These are phyloP conservation scores for Penstemon davidsonii DNA, from an alignment of 257 asterid genomes.

Conservation along the genomic window DNA sequence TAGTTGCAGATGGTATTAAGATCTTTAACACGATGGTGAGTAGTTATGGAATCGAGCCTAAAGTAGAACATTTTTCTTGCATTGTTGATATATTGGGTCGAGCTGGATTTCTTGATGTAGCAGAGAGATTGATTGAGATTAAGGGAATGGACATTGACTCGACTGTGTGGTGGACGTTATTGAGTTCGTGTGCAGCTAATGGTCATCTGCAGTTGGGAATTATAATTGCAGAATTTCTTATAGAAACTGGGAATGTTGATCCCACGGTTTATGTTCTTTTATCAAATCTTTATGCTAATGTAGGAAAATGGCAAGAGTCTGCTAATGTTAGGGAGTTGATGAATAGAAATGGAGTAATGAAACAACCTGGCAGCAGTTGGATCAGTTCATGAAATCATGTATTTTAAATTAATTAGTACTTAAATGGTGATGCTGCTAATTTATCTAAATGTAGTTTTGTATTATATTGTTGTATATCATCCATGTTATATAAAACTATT, in stretches of 20 bases:
- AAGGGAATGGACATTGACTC: slow-evolving; percentile 47
- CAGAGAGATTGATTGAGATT: slow-evolving; percentile 50
- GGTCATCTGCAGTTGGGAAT: slow-evolving; percentile 64
- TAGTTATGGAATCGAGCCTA: slow-evolving; percentile 50
- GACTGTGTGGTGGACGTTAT: slow-evolving; percentile 73
- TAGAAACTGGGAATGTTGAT: slow-evolving; percentile 56
- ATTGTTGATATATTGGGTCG: slow-evolving; percentile 70
- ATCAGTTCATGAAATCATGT: slow-evolving; percentile 13
- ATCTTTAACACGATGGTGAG: slow-evolving; percentile 61
- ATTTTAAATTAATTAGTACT: too few species aligned
- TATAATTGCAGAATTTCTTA: slow-evolving; percentile 53
- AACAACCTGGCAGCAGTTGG: slow-evolving; percentile 84
- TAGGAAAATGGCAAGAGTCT: slow-evolving; percentile 80
- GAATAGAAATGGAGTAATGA: slow-evolving; percentile 51
- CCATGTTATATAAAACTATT: too few species aligned
- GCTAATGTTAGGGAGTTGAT: slow-evolving; percentile 68
- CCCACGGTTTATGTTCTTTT: slow-evolving; percentile 62
- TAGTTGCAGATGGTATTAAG: slow-evolving; percentile 56
- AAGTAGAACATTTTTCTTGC: slow-evolving; percentile 66
- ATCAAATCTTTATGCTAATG: slow-evolving; percentile 76
- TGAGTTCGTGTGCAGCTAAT: slow-evolving; percentile 69
- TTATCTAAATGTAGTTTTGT: too few species aligned
- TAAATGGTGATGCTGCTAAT: too few species aligned
- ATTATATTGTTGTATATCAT: too few species aligned
- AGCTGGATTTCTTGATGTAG: slow-evolving; percentile 71